These are phyloP conservation scores for Sugiyamaella floridensis DNA, from an alignment of 805 yeast genomes.

Conservation along the genomic window DNA sequence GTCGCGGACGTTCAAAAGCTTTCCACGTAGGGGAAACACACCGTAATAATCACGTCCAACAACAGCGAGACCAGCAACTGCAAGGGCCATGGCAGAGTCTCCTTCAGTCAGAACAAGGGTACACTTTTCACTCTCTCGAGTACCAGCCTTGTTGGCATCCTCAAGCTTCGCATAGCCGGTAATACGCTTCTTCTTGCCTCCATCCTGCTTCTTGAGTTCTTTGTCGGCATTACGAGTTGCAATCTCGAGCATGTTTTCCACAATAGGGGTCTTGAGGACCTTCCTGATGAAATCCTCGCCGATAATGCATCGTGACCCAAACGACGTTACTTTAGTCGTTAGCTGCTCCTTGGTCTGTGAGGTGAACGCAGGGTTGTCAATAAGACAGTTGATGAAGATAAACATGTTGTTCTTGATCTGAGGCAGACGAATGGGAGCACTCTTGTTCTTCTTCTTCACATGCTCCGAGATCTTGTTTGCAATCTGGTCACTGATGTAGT, in stretches of 20 bases:
- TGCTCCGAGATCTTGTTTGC: conserved; percentile 67
- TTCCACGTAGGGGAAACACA: conserved; percentile 92
- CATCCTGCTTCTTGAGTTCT: conserved; percentile 83
- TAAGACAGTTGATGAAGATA: conserved; percentile 79
- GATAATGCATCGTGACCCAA: conserved; percentile 79
- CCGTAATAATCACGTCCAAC: conserved; percentile 95
- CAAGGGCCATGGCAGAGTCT: conserved; percentile 87
- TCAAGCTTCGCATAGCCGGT: conserved; percentile 85
- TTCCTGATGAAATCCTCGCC: conserved; percentile 70
- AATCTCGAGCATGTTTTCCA: conserved; percentile 64
- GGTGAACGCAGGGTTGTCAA: conserved; percentile 95
- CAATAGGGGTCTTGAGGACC: conserved; percentile 64
- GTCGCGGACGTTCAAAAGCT: conserved; percentile 89
- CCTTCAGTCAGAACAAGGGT: conserved; percentile 94
- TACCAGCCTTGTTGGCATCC: conserved; percentile 96
- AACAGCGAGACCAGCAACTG: conserved; percentile 88
- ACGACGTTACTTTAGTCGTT: conserved; percentile 80
- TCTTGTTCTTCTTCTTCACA: conserved; percentile 59
- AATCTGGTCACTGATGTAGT: conserved; percentile 75
- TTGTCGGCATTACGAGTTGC: conserved; percentile 86
- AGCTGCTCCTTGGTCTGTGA: conserved; percentile 96
- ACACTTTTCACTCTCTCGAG: conserved; percentile 84
- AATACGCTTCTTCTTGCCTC: conserved; percentile 70
- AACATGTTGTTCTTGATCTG: conserved; percentile 90
- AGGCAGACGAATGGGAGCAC: conserved; percentile 71